Evolutionary conservation across 257 asterid genomes (phyloP), one percentile per base, ranked within the genome.

Genomic region (Solanum habrochaites): DNA sequence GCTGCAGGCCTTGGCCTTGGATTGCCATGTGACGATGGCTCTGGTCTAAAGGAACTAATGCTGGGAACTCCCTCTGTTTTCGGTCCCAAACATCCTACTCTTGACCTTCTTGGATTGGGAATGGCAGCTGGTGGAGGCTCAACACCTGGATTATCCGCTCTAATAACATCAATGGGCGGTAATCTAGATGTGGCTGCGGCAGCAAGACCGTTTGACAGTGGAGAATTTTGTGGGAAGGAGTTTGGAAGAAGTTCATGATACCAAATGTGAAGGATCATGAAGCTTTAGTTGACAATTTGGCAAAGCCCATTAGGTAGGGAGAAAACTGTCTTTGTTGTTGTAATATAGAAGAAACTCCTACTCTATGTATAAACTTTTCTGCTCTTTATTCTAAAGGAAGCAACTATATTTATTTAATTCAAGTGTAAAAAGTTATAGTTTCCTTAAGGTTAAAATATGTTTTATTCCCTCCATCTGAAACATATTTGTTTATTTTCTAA

Each of bases 21-120:
- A 7, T 90, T 94, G 85, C 89, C 93, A 6, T 89, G 92, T 62
- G 97, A 93, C 43, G 92, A 90, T 4, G 92, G 94, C 25, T 95
- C 98, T 6, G 93, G 97, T 47, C 85, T 93, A 90, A 93, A 95
- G 92, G 98, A 95, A 82, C 77, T 95, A 71, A 95, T 95, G 98
- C 71, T 94, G 89, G 98, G 96, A 23, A 92, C 96, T 80, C 95
- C 97, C 8, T 92, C 98, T 4, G 92, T 93, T 62, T 95, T 92
- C 39, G 98, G 94, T 47, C 98, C 97, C 45, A 95, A 94, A 90
- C 97, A 91, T 32, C 88, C 96, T 9, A 95, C 98, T 2, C 98
- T 95, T 7, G 98, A 95, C 91, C 95, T 95, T 85, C 97, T 95
- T 60, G 98, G 98, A 49, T 77, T 95, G 21, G 98, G 98, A 43